Conservation (phyloP, 352 stramenopile genomes). For the Phytophthora constricta region DNA sequence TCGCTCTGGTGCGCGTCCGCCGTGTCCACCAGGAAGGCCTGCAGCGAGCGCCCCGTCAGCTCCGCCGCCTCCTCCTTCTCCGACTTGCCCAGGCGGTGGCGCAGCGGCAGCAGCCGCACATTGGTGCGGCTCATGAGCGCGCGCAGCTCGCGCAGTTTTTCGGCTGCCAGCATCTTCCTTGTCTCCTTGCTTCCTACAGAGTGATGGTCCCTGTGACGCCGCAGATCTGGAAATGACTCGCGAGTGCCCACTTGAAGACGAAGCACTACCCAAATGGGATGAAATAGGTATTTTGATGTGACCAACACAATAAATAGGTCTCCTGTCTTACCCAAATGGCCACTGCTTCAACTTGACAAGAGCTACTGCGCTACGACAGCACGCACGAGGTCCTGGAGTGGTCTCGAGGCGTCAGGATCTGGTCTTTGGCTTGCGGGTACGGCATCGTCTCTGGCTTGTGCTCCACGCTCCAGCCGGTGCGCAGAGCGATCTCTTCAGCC, state of each 20-base stretch:
- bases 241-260: neutral
- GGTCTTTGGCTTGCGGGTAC: constrained; percentile 79
- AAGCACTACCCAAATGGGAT: too few species aligned
- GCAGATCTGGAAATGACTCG: neutral
- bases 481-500: constrained; percentile 73
- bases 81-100: constrained; percentile 59
- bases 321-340: constrained; percentile 24
- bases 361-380: constrained; percentile 36
- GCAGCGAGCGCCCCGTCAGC: constrained; percentile 58
- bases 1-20: constrained; percentile 98
- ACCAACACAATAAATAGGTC: constrained; percentile 44
- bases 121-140: constrained; percentile 67
- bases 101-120: constrained; percentile 69
- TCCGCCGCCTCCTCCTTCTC: constrained; percentile 21
- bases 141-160: constrained; percentile 74
- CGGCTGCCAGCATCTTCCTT: constrained; percentile 49
- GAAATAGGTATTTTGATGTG: constrained; percentile 4
- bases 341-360: constrained; percentile 26
- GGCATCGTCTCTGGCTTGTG: constrained; percentile 66
- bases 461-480: constrained; percentile 68
- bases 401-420: constrained; percentile 78
- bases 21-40: constrained; percentile 95
- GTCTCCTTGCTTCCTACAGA: too few species aligned
- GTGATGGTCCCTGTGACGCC: too few species aligned
- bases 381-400: constrained; percentile 47